Evolutionary conservation across 2,329 filamentous ascomycete genomes (phyloP), one percentile per base, ranked within the genome.

Genomic region (Orbilia javanica): DNA sequence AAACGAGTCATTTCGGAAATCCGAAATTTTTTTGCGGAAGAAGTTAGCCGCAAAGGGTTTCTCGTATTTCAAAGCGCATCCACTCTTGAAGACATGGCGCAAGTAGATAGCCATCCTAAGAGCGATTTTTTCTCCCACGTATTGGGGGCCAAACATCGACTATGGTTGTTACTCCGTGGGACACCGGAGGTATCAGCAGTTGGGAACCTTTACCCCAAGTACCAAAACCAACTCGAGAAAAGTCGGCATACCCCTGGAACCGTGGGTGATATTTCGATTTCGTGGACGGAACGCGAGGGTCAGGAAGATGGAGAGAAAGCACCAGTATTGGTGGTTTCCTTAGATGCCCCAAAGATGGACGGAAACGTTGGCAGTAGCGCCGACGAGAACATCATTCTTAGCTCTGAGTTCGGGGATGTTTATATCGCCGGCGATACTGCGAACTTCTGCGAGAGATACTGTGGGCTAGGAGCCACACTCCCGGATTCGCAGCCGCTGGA

Each of bases 131-230:
- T n/a, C 25, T 4, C 11, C 25, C 25, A 5, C n/a, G n/a, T 29
- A 15, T 6, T 29, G 7, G 18, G 5, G n/a, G 50, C 5, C n/a
- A 6, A 1, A 11, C 3, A 20, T 25, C 36, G 34, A 25, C n/a
- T 60, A 1, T 69, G 65, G 65, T 48, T 57, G 2, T 34, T 18
- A 25, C 52, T 69, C 13, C 46, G 48, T 10, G 65, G 65, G 5
- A 25, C 42, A 13, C 22, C 52, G 3, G 65, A 69, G 36, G n/a
- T 60, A 22, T 34, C 52, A n/a, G 50, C 65, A 8, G n/a, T 48
- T 7, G 27, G 25, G 10, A 11, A 13, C 10, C 22, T 69, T 7
- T 46, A 27, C 11, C 18, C 25, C 7, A 25, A 13, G 2, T 69
- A 55, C 27, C 20, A 48, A 1, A 6, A 25, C 3, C 65, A 69